These are phyloP conservation scores for Clavariopsis aquatica DNA, from an alignment of 495 filamentous ascomycete species.

Conservation along the genomic window DNA sequence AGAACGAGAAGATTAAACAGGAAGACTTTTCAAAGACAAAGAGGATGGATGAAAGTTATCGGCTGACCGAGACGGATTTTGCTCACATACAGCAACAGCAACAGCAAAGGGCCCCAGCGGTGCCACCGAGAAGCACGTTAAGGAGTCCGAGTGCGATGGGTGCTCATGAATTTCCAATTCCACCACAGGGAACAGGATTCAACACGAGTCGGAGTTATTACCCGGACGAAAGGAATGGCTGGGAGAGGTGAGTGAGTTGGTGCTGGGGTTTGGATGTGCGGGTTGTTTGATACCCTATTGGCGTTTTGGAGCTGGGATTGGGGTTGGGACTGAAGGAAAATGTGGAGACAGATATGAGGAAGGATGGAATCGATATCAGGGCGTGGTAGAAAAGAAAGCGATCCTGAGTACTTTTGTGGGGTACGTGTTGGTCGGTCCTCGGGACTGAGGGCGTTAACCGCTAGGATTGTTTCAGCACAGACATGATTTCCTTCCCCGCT, in stretches of 20 bases:
- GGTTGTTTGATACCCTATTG: constrained; percentile 25
- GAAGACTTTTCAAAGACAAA: constrained; percentile 23
- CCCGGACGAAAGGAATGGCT: constrained; percentile 17
- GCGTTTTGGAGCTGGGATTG: not conserved
- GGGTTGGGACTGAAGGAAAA: not conserved
- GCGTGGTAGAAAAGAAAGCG: not conserved
- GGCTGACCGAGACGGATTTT: constrained; percentile 30
- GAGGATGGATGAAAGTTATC: constrained; percentile 18
- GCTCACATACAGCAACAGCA: no score
- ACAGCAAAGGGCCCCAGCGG: not conserved
- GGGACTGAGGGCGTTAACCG: constrained; percentile 4
- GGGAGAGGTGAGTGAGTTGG: not conserved
- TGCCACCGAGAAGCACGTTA: constrained; percentile 18
- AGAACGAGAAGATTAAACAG: constrained; percentile 35
- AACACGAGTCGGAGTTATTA: constrained; percentile 6
- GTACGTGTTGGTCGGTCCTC: not conserved
- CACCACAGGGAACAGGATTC: not conserved
- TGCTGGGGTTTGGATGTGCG: not conserved
- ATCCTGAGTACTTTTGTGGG: not conserved
- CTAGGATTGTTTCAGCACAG: not conserved
- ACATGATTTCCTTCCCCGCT: not conserved
- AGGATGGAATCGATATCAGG: not conserved
- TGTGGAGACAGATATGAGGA: not conserved
- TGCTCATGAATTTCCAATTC: not conserved
- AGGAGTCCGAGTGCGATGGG: constrained; percentile 13